Base-by-base conservation (phyloP, 2,329 filamentous ascomycete genomes). In the Corinectria fuckeliana region DNA sequence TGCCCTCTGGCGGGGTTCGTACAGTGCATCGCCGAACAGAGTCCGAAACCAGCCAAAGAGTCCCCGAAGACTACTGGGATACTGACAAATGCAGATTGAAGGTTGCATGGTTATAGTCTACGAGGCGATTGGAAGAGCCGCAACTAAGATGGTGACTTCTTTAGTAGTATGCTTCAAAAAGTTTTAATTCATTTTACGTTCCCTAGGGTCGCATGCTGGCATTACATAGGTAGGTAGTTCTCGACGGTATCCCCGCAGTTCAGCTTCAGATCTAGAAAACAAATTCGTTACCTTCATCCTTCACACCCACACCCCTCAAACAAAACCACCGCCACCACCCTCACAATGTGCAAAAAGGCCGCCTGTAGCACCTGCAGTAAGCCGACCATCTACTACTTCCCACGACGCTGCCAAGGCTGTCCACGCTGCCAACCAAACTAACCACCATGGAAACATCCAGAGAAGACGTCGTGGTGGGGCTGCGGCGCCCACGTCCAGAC, bases 401-500 rank as follows among this genome's bases (percentile, higher is more conserved):
- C n/a, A n/a, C n/a, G n/a, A n/a, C n/a, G n/a, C n/a, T n/a, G n/a
- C n/a, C n/a, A n/a, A n/a, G n/a, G n/a, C n/a, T n/a, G 42, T 18
- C 45, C 36, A 39, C 50, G 25, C 25, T 45, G 55, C 50, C 49
- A 53, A 49, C 25, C 16, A 30, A 10, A 34, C 50, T 42, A 56
- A 50, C 34, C 36, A 11, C n/a, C 11, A n/a, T 34, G 16, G 30
- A 44, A 28, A 39, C n/a, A n/a, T 45, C 18, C 25, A 71, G 69
- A 68, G 14, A 71, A 69, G 57, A 61, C 70, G 38, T 63, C 85
- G 55, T 91, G 88, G 88, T 85, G 80, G 77, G 88, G 88, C 61
- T 90, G 88, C 74, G 87, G 87, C 62, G 78, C 68, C 61, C 86
- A 91, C 76, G 78, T 90, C 65, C 77, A 84, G 11, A 74, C 74